These are phyloP conservation scores for Limtongozyma cylindracea DNA, from an alignment of 805 yeast genomes.

Conservation along the genomic window DNA sequence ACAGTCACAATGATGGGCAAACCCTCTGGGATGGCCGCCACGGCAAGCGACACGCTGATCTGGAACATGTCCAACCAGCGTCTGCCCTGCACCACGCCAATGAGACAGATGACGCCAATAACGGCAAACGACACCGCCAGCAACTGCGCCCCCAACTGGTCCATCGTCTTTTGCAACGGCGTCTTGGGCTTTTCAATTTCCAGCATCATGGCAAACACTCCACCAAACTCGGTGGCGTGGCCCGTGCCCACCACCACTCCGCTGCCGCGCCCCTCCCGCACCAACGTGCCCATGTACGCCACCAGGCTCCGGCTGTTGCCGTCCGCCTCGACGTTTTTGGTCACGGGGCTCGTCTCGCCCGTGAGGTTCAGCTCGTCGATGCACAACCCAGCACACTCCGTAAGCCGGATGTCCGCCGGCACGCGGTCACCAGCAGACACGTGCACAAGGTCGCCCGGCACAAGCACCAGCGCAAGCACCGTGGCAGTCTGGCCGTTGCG, in stretches of 20 bases:
- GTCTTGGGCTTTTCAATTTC: slow-evolving; percentile 94
- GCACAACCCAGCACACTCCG: slow-evolving; percentile 52
- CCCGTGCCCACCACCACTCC: slow-evolving; percentile 91
- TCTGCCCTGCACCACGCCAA: slow-evolving; percentile 83
- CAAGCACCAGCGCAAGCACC: slow-evolving; percentile 69
- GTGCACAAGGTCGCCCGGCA: slow-evolving; percentile 88
- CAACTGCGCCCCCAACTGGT: slow-evolving; percentile 75
- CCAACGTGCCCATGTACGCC: slow-evolving; percentile 95
- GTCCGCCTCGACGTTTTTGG: slow-evolving; percentile 27
- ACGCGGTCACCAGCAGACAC: slow-evolving; percentile 85
- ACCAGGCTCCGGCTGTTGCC: slow-evolving; percentile 26
- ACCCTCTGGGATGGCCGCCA: slow-evolving; percentile 98
- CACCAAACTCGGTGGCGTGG: slow-evolving; percentile 74
- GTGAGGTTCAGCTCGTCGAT: slow-evolving; percentile 90
- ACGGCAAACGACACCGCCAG: slow-evolving; percentile 66
- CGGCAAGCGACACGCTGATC: slow-evolving; percentile 90
- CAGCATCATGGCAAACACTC: slow-evolving; percentile 87
- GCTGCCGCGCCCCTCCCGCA: slow-evolving; percentile 83
- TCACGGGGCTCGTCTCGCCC: slow-evolving; percentile 83
- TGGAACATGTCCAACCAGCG: slow-evolving; percentile 96
- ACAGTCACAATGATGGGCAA: slow-evolving; percentile 95
- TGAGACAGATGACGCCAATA: slow-evolving; percentile 74
- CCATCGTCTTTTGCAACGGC: slow-evolving; percentile 91
- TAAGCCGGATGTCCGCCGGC: slow-evolving; percentile 82
- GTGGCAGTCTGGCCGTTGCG: slow-evolving; percentile 57